Evolutionary conservation across 257 asterid species (phyloP), one percentile per base, ranked within the genome.

Genomic region (Rehmannia glutinosa): DNA sequence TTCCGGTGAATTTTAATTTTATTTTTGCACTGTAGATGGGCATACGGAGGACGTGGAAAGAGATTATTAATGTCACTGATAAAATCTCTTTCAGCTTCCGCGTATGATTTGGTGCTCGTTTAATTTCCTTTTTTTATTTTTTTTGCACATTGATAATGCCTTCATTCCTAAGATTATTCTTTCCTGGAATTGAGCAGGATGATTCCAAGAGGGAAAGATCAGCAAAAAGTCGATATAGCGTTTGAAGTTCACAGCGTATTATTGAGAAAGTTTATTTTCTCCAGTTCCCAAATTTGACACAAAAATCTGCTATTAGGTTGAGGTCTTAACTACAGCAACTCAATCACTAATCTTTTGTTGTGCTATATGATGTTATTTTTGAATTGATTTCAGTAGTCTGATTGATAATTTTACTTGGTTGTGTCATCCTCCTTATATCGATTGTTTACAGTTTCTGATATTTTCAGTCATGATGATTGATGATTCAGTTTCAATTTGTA

Each of bases 1-100:
- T n/a, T n/a, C n/a, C n/a, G n/a, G n/a, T n/a, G n/a, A n/a, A n/a
- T n/a, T n/a, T n/a, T n/a, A n/a, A n/a, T n/a, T n/a, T n/a, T n/a
- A n/a, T 20, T 39, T 54, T 35, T 35, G 51, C 66, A 53, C 49
- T 78, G 83, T 77, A 91, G 97, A 91, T 82, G 91, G 71, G 93
- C 83, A 87, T 91, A 67, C 96, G 97, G 57, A 84, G 90, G 89
- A 88, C 88, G 83, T 91, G 97, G 97, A 91, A 91, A 75, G 91
- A 86, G 77, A 74, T 88, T 68, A 65, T 91, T 65, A 87, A 88
- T 21, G 63, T 82, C 66, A 80, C 81, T 3, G 96, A 89, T n/a
- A 89, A 82, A 84, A 72, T 91, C 38, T 46, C 73, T 51, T 91
- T 80, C 75, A 84, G 79, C 71, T 86, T 82, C 69, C 97, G 88